Percentiles rank a stretch among this genome's conserved stretches.
phyloP scores from a whole-genome alignment of 148 eudicot species.

The Chenopodium formosanum region DNA sequence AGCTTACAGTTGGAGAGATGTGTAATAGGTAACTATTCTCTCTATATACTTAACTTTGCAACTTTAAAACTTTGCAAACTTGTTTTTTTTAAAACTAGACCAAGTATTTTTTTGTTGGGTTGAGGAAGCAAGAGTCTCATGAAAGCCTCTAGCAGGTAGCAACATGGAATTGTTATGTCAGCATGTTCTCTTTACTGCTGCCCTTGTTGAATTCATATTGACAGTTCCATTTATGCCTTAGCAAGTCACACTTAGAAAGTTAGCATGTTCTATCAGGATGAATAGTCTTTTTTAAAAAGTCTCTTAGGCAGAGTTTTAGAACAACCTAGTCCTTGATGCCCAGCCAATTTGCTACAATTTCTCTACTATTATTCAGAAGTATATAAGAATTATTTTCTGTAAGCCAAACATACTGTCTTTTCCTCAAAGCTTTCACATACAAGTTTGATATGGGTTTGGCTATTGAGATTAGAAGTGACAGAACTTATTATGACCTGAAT shows the following conservation, averaged over 20 bases:
- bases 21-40: slow-evolving; percentile 75
- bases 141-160: not conserved
- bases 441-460: not conserved
- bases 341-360: no score
- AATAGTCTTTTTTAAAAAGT: not conserved
- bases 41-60: not conserved
- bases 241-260: not conserved
- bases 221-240: not conserved
- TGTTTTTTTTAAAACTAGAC: not conserved
- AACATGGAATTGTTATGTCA: not conserved
- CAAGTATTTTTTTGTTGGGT: not conserved
- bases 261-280: not conserved
- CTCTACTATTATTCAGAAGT: not conserved
- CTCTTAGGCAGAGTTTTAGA: no score
- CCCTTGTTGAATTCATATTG: not conserved
- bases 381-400: not conserved
- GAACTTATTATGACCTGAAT: not conserved
- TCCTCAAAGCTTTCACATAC: not conserved
- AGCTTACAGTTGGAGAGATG: slow-evolving; percentile 95
- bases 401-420: not conserved
- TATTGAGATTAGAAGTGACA: not conserved
- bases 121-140: no score
- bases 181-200: not conserved
- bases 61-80: not conserved
- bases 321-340: no score